These are phyloP conservation scores for Tetracladium marchalianum DNA, from an alignment of 495 filamentous ascomycete genomes.

Conservation along the genomic window DNA sequence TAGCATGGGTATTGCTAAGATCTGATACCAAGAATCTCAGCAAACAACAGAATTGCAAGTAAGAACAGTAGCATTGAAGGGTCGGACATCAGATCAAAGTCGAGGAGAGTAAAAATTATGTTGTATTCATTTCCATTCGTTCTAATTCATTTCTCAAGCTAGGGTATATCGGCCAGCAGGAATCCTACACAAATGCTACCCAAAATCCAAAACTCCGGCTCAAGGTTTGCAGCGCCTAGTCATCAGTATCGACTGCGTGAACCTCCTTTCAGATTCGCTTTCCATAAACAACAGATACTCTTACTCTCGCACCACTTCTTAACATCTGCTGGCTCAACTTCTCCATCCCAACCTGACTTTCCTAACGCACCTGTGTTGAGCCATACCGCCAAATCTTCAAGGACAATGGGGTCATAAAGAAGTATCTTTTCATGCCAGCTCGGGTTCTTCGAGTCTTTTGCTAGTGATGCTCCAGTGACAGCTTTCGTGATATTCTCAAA, in stretches of 20 bases:
- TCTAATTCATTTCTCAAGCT: too few relatives aligned
- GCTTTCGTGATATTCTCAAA: slow-evolving; percentile 57
- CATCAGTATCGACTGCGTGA: slow-evolving; percentile 14
- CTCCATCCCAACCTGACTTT: slow-evolving; percentile 50
- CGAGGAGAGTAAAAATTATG: too few relatives aligned
- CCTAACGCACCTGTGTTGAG: slow-evolving; percentile 63
- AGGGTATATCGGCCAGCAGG: too few relatives aligned
- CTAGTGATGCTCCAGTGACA: slow-evolving; percentile 41
- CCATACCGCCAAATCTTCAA: slow-evolving; percentile 82
- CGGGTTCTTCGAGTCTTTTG: slow-evolving; percentile 36
- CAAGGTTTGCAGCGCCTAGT: neutral
- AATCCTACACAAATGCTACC: too few relatives aligned
- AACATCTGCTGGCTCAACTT: slow-evolving; percentile 46
- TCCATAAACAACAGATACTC: slow-evolving; percentile 65
- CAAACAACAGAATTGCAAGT: too few relatives aligned
- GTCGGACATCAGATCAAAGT: too few relatives aligned
- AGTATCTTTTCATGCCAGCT: slow-evolving; percentile 89
- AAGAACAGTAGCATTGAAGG: too few relatives aligned
- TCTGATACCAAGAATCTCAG: too few relatives aligned
- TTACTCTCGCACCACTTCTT: slow-evolving; percentile 83
- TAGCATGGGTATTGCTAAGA: too few relatives aligned
- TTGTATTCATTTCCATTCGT: too few relatives aligned
- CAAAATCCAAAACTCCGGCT: too few relatives aligned
- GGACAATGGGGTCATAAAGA: slow-evolving; percentile 82
- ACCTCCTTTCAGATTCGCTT: slow-evolving; percentile 21